Evolutionary conservation across 352 stramenopile genomes (phyloP).

Genomic region (Saprolegnia diclina): DNA sequence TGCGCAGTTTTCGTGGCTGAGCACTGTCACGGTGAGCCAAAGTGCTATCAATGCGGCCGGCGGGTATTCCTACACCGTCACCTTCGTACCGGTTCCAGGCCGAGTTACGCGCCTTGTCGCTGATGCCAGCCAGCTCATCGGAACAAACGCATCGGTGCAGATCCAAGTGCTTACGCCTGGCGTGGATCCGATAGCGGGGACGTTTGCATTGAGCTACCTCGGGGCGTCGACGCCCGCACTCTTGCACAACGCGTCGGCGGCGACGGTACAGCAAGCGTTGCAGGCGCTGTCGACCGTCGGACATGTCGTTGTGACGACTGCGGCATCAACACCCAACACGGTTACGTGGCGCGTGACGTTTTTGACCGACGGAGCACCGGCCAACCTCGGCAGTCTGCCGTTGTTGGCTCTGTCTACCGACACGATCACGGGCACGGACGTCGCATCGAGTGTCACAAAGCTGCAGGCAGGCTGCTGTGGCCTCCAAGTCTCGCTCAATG

Average conservation of each 20-base stretch:
- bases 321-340: neutral
- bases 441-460: slow-evolving; percentile 14
- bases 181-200: slow-evolving; percentile 5
- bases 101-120: neutral
- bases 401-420: slow-evolving; percentile 29
- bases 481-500: slow-evolving; percentile 33
- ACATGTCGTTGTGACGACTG: neutral
- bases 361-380: neutral
- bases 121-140: neutral
- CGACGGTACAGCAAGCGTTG: neutral
- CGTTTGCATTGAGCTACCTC: slow-evolving; percentile 5
- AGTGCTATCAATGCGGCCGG: slow-evolving; percentile 6
- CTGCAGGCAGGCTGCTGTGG: slow-evolving; percentile 6
- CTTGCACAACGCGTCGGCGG: neutral
- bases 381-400: slow-evolving; percentile 32
- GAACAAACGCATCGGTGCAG: neutral
- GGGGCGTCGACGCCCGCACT: neutral
- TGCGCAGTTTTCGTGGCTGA: neutral
- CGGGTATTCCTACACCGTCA: slow-evolving; percentile 7
- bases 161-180: neutral
- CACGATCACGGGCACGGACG: slow-evolving; percentile 29
- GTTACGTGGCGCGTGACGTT: slow-evolving; percentile 14
- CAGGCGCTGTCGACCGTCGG: slow-evolving; percentile 14
- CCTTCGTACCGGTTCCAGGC: neutral
- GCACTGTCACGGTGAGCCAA: neutral